These are phyloP conservation scores for Aspergillus cavernicola DNA, from an alignment of 495 filamentous ascomycete species.

Conservation along the genomic window DNA sequence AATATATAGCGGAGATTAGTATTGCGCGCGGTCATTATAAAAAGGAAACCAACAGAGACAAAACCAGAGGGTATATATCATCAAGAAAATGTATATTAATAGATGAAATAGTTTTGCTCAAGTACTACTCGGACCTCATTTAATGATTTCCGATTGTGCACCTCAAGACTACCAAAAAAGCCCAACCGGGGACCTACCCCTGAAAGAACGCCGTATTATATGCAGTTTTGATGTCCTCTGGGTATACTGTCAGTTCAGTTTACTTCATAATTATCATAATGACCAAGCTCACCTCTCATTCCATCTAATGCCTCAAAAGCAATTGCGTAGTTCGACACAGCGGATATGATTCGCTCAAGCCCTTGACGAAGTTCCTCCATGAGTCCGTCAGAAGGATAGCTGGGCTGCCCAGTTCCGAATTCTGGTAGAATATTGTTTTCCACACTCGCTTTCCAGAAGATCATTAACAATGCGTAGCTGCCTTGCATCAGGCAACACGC, in stretches of 20 bases:
- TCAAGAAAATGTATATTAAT: neutral
- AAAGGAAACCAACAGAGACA: neutral
- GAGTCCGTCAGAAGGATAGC: conserved; percentile 36
- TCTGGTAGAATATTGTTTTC: conserved; percentile 45
- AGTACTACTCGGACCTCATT: neutral
- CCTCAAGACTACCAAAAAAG: neutral
- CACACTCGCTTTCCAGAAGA: conserved; percentile 46
- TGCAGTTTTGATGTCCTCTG: conserved; percentile 46
- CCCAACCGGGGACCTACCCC: conserved; percentile 6
- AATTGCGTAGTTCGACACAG: conserved; percentile 52
- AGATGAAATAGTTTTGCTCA: neutral
- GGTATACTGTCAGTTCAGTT: conserved; percentile 8
- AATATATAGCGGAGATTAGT: neutral
- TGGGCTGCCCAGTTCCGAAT: conserved; percentile 22
- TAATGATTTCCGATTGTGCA: neutral
- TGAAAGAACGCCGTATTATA: conserved; percentile 42
- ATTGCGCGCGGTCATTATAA: neutral
- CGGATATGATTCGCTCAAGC: conserved; percentile 45
- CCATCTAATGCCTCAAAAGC: conserved; percentile 60
- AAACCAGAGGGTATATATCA: conserved; percentile 3
- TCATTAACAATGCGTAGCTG: conserved; percentile 59
- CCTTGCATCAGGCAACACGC: conserved; percentile 62
- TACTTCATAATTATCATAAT: neutral
- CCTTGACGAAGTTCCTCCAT: conserved; percentile 54
- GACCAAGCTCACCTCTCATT: conserved; percentile 52